These are phyloP conservation scores for Coix lacrymajobi DNA, from an alignment of 176 grass and related monocot species.

Conservation along the genomic window DNA sequence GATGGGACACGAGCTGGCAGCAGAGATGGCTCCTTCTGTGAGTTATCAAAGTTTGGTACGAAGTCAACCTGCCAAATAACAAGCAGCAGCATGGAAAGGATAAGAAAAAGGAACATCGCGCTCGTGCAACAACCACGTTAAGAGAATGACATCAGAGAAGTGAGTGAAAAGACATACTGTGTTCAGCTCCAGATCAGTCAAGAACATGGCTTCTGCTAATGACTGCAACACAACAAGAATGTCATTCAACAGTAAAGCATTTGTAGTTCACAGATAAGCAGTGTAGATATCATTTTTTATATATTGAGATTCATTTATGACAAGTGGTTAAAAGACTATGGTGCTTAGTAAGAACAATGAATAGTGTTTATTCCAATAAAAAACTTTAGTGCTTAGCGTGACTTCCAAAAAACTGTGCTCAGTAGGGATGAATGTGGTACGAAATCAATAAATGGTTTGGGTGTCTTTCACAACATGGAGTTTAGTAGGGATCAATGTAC, in stretches of 20 bases:
- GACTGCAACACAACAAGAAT: slow-evolving; percentile 58
- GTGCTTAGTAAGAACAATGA: neutral
- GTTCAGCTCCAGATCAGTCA: slow-evolving; percentile 86
- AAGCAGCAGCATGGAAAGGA: slow-evolving; percentile 23
- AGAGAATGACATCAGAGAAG: slow-evolving; percentile 9
- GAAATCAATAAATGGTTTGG: neutral
- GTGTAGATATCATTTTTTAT: neutral
- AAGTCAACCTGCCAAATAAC: slow-evolving; percentile 70
- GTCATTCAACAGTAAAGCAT: neutral
- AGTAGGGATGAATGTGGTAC: neutral
- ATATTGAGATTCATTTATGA: neutral
- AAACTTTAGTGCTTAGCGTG: neutral
- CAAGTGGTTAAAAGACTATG: neutral
- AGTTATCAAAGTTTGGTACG: slow-evolving; percentile 89
- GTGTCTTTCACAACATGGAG: neutral
- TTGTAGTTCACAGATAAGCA: neutral
- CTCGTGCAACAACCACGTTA: neutral
- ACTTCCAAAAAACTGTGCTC: neutral
- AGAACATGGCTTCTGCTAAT: slow-evolving; percentile 90
- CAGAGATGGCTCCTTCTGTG: slow-evolving; percentile 91
- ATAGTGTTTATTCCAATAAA: neutral
- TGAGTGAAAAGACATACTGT: slow-evolving; percentile 45
- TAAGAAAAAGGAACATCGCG: slow-evolving; percentile 3
- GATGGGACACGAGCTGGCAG: slow-evolving; percentile 88
- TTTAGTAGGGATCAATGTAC: neutral